Percentiles rank a stretch among this genome's conserved stretches.
Evolutionary conservation across 441 rosid species (phyloP).

Genomic region (Eugenia klotzschiana): DNA sequence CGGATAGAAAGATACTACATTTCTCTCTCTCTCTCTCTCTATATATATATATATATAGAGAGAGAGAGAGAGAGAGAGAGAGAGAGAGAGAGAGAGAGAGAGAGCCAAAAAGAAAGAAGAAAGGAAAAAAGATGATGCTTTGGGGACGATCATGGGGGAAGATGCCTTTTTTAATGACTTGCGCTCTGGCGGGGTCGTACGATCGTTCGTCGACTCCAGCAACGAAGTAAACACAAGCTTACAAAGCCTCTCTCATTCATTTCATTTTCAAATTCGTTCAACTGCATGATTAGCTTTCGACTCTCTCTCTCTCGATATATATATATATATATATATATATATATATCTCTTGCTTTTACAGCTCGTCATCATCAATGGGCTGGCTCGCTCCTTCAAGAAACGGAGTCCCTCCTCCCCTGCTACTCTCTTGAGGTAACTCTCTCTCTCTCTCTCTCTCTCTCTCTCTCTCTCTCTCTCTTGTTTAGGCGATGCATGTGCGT

Average conservation of each 20-base stretch:
- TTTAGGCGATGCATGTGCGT: not conserved
- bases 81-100: not conserved
- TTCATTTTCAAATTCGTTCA: not conserved
- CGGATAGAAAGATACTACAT: not conserved
- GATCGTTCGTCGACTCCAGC: not conserved
- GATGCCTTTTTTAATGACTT: not conserved
- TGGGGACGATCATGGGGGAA: not conserved
- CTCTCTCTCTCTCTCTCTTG: not conserved
- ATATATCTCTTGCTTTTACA: not conserved
- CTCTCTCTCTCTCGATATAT: not conserved
- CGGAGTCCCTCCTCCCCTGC: not conserved
- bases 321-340: too few species aligned
- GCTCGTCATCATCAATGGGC: not conserved
- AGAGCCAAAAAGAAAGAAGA: too few species aligned
- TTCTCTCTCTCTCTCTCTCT: too few species aligned
- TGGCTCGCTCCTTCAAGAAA: not conserved
- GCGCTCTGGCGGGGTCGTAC: not conserved
- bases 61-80: not conserved
- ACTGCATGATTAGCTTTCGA: not conserved
- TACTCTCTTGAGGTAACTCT: not conserved
- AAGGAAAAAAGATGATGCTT: not conserved
- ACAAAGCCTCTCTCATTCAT: not conserved
- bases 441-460: not conserved
- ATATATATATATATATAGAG: too few species aligned
- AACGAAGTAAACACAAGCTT: conserved; percentile 13